Evolutionary conservation across 441 rosid genomes (phyloP).

Genomic region (Erodium moschatum): DNA sequence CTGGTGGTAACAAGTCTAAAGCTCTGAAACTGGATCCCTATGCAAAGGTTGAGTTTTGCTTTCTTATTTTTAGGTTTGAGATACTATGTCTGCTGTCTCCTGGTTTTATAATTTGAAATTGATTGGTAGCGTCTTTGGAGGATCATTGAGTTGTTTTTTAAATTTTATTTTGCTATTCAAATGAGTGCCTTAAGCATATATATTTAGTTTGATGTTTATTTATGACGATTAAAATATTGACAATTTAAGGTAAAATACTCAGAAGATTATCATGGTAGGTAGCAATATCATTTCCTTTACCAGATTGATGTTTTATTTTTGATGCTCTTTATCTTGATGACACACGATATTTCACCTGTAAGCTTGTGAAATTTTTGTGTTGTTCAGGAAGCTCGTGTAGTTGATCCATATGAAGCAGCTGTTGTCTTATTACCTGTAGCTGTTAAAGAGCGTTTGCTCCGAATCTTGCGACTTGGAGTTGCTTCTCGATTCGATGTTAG

Average conservation of each 20-base stretch:
- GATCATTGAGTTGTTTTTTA: background rate
- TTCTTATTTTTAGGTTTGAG: background rate
- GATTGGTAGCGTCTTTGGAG: background rate
- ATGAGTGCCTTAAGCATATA: background rate
- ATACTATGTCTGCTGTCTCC: background rate
- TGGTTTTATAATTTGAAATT: background rate
- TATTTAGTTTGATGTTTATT: background rate
- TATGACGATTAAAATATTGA: background rate
- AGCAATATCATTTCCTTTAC: background rate
- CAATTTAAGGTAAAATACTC: background rate
- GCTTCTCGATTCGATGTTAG: conserved; percentile 12
- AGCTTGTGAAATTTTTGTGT: background rate
- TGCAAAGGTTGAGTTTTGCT: conserved; percentile 3
- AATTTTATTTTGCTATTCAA: background rate
- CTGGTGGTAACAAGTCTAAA: conserved; percentile 11
- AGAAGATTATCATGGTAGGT: background rate
- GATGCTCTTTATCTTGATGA: background rate
- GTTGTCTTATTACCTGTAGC: conserved; percentile 15
- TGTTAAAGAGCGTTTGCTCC: conserved; percentile 14
- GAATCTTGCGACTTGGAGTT: conserved; percentile 13
- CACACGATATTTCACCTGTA: background rate
- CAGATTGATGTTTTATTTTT: background rate
- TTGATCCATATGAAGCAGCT: conserved; percentile 11
- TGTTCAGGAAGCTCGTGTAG: background rate
- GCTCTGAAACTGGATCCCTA: conserved; percentile 8